phyloP scores from a whole-genome alignment of 2,329 filamentous ascomycete genomes.

The Microdochium nivale region DNA sequence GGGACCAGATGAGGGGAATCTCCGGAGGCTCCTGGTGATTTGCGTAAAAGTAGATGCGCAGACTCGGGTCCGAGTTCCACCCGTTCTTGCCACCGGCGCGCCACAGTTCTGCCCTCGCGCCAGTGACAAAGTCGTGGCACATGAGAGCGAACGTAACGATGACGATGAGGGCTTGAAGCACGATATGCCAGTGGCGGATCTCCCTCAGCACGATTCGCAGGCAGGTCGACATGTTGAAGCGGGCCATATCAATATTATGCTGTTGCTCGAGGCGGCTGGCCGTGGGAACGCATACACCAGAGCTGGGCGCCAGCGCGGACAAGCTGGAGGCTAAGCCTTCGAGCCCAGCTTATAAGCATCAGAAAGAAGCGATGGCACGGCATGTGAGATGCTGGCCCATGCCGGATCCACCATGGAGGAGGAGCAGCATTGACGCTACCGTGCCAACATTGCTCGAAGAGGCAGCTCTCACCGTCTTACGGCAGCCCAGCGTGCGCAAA shows the following conservation, averaged over 20 bases:
- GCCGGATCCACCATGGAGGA: not conserved
- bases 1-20: slow-evolving; percentile 9
- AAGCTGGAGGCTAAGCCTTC: too few species aligned
- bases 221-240: not conserved
- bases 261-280: too few species aligned
- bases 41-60: slow-evolving; percentile 13
- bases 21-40: slow-evolving; percentile 9
- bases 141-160: not conserved
- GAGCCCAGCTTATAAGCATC: too few species aligned
- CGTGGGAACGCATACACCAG: too few species aligned
- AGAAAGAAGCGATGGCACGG: too few species aligned
- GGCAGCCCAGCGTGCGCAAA: not conserved
- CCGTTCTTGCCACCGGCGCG: slow-evolving; percentile 9
- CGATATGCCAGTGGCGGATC: not conserved
- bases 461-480: not conserved
- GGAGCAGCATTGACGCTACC: not conserved
- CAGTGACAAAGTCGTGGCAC: not conserved
- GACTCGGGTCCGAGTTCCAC: slow-evolving; percentile 12
- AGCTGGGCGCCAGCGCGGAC: too few species aligned
- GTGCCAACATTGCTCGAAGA: not conserved
- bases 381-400: not conserved
- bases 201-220: not conserved
- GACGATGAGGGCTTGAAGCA: not conserved
- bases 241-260: too few species aligned
- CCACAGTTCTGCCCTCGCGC: slow-evolving; percentile 5